Base-by-base conservation (phyloP, 345 rosid genomes). In the Camelina sativa region DNA sequence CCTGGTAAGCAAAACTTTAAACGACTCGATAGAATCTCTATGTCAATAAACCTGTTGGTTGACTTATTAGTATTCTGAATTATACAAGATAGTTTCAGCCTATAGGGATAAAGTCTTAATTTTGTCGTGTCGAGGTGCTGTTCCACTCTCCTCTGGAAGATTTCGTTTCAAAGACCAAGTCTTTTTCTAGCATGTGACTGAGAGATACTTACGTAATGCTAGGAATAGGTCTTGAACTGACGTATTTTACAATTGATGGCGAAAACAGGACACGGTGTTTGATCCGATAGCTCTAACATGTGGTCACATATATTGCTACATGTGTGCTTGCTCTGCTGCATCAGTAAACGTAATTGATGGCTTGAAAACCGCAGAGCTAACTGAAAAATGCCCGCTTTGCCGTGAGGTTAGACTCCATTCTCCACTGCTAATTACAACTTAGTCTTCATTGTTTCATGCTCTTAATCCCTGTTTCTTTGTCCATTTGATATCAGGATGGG, bases 311-410 rank as follows among this genome's bases (percentile, higher is more conserved):
- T 91, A 87, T 82, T 91, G 99, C 87, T 84, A 86, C 77, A 82
- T 87, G 81, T 95, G 99, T 77, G 93, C 97, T 79, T 95, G 96
- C 82, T 87, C 96, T 55, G 93, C 99, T 84, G 97, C 97, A 69
- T 85, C 95, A 5, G 92, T 95, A 54, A 92, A 75, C 17, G 82
- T 87, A 65, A 84, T 94, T 35, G 92, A 87, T 79, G 97, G 93
- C 55, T 83, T 91, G 28, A 85, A 89, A 77, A 79, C 85, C 0
- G 92, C 91, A 7, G 85, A 90, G 8, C 84, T 81, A 0, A 84
- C 76, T 65, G 85, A 83, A 76, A 95, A 90, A 77, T 95, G 99
- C 71, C 97, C 97, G 22, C 80, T 95, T 53, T 91, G 99, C 76
- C 90, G 95, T 46, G 85, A 89, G 93, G 99, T 95, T 76, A 72